Conservation (phyloP, 2,329 filamentous ascomycete species). For the Fusarium abutilonis region DNA sequence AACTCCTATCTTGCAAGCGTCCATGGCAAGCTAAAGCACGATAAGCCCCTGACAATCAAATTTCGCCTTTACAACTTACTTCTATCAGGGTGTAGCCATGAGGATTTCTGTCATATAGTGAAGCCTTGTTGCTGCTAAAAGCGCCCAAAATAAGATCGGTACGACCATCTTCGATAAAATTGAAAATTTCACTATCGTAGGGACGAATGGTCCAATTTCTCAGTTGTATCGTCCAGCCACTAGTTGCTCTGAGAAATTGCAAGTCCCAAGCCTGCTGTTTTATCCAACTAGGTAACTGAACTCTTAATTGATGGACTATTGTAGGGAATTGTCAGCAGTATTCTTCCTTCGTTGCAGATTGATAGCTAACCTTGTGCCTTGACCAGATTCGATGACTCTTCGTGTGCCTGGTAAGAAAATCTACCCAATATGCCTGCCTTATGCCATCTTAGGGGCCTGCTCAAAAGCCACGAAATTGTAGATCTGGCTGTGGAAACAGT, state of each 20-base stretch:
- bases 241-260: neutral
- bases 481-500: too few relatives aligned
- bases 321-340: neutral
- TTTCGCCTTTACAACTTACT: neutral
- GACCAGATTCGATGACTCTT: neutral
- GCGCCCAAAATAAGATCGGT: rapidly evolving
- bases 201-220: constrained; percentile 5
- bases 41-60: neutral
- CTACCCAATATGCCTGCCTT: neutral
- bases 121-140: constrained; percentile 1
- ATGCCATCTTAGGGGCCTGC: rapidly evolving
- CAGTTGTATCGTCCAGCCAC: constrained; percentile 21
- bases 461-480: too few relatives aligned
- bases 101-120: neutral
- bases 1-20: neutral
- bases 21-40: neutral
- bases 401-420: neutral
- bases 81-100: rapidly evolving
- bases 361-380: neutral
- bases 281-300: constrained; percentile 5
- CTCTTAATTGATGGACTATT: constrained; percentile 1
- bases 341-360: too few relatives aligned
- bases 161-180: rapidly evolving
- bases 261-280: constrained; percentile 22
- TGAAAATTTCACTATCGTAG: rapidly evolving